These are phyloP conservation scores for Articulospora tetracladia DNA, from an alignment of 495 filamentous ascomycete species.

Conservation along the genomic window DNA sequence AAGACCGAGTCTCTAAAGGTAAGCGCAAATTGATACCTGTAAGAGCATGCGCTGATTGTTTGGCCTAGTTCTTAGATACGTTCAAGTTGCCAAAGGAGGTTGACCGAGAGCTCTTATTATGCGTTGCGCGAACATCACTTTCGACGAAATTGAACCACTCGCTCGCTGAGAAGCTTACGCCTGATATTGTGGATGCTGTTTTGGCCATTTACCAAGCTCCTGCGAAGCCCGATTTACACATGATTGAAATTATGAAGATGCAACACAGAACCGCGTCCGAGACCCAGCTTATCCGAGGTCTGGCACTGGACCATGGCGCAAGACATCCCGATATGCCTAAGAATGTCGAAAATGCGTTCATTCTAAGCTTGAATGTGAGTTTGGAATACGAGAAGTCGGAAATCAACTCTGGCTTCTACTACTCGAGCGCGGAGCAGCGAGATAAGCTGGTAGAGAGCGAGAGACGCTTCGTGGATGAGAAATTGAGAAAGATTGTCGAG, in stretches of 20 bases:
- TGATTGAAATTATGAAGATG: constrained; percentile 99
- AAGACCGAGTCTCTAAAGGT: constrained; percentile 92
- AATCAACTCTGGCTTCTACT: constrained; percentile 99
- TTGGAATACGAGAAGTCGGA: constrained; percentile 99
- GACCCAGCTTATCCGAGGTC: constrained; percentile 89
- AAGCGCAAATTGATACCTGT: background rate
- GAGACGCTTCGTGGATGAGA: constrained; percentile 91
- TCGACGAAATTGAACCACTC: constrained; percentile 88
- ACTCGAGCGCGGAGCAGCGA: constrained; percentile 91
- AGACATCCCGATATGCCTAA: constrained; percentile 99
- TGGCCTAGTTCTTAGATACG: constrained; percentile 75
- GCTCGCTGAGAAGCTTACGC: constrained; percentile 86
- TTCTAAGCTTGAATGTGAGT: constrained; percentile 93
- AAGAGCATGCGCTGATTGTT: background rate
- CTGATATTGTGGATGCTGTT: constrained; percentile 92
- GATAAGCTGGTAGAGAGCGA: constrained; percentile 98
- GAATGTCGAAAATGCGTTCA: constrained; percentile 89
- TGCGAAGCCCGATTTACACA: constrained; percentile 93
- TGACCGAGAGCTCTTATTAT: constrained; percentile 90
- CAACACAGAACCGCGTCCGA: constrained; percentile 95
- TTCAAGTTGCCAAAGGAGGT: constrained; percentile 87
- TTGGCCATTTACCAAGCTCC: constrained; percentile 87
- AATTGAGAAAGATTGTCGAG: constrained; percentile 95
- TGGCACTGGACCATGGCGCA: constrained; percentile 93
- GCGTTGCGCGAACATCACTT: constrained; percentile 90